Evolutionary conservation across 805 yeast genomes (phyloP).

Genomic region (Ogataea siamensis): DNA sequence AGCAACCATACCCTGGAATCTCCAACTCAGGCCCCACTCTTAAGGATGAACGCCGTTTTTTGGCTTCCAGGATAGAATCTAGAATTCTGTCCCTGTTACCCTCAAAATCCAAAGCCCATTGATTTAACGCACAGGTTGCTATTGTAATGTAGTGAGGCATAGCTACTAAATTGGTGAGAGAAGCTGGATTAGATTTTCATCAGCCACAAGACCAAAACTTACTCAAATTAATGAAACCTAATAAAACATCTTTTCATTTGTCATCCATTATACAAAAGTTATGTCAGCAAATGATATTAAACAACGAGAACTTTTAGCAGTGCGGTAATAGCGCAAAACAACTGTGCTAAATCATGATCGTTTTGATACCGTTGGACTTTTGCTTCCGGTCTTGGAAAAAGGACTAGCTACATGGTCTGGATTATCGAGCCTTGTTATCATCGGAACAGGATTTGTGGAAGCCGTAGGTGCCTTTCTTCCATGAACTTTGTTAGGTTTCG

Average conservation of each 20-base stretch:
- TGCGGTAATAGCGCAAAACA: too few species aligned
- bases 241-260: too few species aligned
- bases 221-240: background rate
- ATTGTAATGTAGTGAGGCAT: slow-evolving; percentile 90
- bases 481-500: slow-evolving; percentile 10
- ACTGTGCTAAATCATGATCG: too few species aligned
- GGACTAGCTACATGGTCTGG: slow-evolving; percentile 10
- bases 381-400: background rate
- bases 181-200: too few species aligned
- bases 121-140: slow-evolving; percentile 93
- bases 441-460: slow-evolving; percentile 30
- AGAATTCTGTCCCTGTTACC: slow-evolving; percentile 93
- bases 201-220: too few species aligned
- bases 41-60: slow-evolving; percentile 67
- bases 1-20: slow-evolving; percentile 89
- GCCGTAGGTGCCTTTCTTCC: slow-evolving; percentile 24
- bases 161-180: too few species aligned
- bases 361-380: too few species aligned
- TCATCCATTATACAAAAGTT: too few species aligned
- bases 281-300: too few species aligned
- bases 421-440: slow-evolving; percentile 31
- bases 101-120: slow-evolving; percentile 98
- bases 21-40: slow-evolving; percentile 98
- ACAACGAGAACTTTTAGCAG: too few species aligned
- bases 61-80: slow-evolving; percentile 76